These are phyloP conservation scores for Chimonanthus salicifolius DNA, from an alignment of 164 flowering plant genomes.

Conservation along the genomic window DNA sequence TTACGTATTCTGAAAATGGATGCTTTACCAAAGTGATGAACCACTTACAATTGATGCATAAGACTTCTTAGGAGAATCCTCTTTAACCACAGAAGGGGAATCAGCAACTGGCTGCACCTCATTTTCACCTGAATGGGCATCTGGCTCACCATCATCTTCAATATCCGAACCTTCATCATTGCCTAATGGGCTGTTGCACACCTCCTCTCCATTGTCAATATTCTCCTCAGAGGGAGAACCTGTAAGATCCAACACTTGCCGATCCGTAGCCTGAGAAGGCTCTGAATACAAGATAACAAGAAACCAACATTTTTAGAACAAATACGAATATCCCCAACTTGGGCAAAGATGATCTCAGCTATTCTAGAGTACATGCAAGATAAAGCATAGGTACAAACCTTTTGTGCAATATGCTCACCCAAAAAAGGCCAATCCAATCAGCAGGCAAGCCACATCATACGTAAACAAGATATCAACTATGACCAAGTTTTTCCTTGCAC, in stretches of 20 bases:
- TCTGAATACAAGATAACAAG: conserved; percentile 19
- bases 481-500: background rate
- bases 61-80: conserved; percentile 62
- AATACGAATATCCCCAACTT: background rate
- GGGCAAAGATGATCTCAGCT: background rate
- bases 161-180: conserved; percentile 18
- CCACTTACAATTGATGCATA: conserved; percentile 72
- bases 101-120: conserved; percentile 9
- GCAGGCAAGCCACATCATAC: no score
- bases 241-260: conserved; percentile 28
- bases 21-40: background rate
- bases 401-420: no score
- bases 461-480: no score
- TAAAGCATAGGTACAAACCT: background rate
- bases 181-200: conserved; percentile 27
- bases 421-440: no score
- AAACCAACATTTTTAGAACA: no score
- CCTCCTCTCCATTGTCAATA: conserved; percentile 33
- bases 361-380: background rate
- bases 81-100: conserved; percentile 28
- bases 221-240: conserved; percentile 24
- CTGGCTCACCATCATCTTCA: conserved; percentile 22
- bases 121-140: background rate
- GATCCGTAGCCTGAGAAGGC: conserved; percentile 25
- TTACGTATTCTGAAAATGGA: background rate